Conservation (phyloP, 2,329 filamentous ascomycete genomes). For the Calonectria naviculata region DNA sequence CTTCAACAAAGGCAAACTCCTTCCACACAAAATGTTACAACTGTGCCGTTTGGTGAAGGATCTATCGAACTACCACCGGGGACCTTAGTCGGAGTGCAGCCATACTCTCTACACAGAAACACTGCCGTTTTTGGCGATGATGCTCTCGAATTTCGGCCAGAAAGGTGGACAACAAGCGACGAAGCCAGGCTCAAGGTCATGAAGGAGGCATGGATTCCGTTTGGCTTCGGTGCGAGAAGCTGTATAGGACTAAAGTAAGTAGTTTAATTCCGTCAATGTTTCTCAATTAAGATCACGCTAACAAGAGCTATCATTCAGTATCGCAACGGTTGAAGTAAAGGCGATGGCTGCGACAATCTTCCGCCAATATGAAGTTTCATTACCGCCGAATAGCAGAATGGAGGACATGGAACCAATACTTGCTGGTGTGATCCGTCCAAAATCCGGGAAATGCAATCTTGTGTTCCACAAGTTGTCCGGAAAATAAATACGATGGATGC, state of each 20-base stretch:
- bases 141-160: background rate
- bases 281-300: background rate
- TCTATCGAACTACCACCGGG: background rate
- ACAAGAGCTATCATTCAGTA: background rate
- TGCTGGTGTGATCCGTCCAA: background rate
- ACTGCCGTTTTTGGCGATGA: background rate
- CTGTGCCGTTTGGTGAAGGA: background rate
- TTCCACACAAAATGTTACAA: background rate
- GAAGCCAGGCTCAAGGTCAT: background rate
- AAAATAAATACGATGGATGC: no score
- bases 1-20: background rate
- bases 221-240: background rate
- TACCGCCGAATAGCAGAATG: background rate
- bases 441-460: background rate
- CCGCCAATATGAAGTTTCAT: background rate
- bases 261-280: background rate
- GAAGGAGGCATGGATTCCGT: slow-evolving; percentile 3
- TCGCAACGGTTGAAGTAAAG: background rate
- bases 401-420: background rate
- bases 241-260: background rate
- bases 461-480: background rate
- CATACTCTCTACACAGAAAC: background rate
- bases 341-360: background rate
- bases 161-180: background rate
- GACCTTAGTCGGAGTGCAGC: background rate